Evolutionary conservation across 225 moss, liverwort and hornwort species (phyloP).

Genomic region (Bryoerythrophyllum caledonicum): DNA sequence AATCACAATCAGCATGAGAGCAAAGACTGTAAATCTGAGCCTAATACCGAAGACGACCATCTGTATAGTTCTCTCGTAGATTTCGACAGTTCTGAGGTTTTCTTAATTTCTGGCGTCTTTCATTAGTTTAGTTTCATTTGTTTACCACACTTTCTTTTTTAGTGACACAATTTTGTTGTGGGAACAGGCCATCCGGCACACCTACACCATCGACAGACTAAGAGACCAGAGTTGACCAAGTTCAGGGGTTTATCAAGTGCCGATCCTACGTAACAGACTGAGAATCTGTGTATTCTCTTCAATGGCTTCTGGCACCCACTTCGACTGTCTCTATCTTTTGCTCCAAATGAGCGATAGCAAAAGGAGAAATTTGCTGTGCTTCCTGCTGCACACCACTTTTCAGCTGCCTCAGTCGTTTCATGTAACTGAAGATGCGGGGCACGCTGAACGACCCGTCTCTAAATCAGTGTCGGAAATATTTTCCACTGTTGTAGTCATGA

Average conservation of each 20-base stretch:
- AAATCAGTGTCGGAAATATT: background rate
- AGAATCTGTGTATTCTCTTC: background rate
- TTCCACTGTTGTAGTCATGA: background rate
- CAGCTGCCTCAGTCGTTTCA: background rate
- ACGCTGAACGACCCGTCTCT: background rate
- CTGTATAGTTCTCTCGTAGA: background rate
- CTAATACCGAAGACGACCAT: too few relatives aligned
- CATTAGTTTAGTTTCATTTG: background rate
- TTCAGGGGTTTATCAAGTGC: background rate
- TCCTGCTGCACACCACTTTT: background rate
- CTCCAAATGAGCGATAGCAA: conserved; percentile 12
- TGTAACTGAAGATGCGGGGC: conserved; percentile 8
- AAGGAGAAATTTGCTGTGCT: background rate
- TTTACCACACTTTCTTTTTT: background rate
- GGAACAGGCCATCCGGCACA: conserved; percentile 34
- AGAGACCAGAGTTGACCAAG: conserved; percentile 2
- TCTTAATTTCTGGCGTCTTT: background rate
- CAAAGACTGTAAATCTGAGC: too few relatives aligned
- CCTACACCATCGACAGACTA: conserved; percentile 37
- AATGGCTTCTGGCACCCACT: background rate
- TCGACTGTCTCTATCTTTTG: background rate
- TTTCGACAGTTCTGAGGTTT: background rate
- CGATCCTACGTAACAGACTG: background rate
- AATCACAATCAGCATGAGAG: too few relatives aligned
- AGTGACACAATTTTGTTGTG: background rate